Evolutionary conservation across 2,329 filamentous ascomycete genomes (phyloP).

Genomic region (Fusarium setosum): DNA sequence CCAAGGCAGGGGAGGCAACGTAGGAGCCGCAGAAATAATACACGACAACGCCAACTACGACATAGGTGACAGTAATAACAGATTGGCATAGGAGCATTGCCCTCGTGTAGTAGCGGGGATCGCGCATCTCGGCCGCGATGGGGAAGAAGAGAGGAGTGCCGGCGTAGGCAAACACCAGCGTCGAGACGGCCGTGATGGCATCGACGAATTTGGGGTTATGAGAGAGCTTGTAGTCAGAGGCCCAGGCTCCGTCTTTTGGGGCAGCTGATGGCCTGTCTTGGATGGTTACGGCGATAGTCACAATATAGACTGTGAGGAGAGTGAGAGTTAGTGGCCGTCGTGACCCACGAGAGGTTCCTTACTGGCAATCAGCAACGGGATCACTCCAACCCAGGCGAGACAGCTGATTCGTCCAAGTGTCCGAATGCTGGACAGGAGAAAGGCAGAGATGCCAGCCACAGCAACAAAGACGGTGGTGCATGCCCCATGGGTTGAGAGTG

Average conservation of each 20-base stretch:
- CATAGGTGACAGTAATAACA: not conserved
- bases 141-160: not conserved
- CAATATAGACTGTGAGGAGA: too few relatives aligned
- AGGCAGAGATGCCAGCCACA: not conserved
- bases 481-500: not conserved
- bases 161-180: not conserved
- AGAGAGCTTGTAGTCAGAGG: not conserved
- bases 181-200: not conserved
- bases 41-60: not conserved
- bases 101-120: not conserved
- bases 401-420: not conserved
- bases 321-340: too few relatives aligned
- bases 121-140: not conserved
- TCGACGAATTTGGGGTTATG: not conserved
- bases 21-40: constrained; percentile 3
- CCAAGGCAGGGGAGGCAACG: constrained; percentile 1
- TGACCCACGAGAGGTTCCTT: too few relatives aligned
- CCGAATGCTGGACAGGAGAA: not conserved
- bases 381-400: not conserved
- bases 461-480: not conserved
- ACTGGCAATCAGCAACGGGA: too few relatives aligned
- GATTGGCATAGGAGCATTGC: not conserved
- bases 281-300: constrained; percentile 48
- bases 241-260: not conserved
- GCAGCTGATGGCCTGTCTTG: not conserved